Percentiles rank a stretch among this genome's conserved stretches.
Evolutionary conservation across 257 asterid genomes (phyloP).

Genomic region (Leonotis leonurus): DNA sequence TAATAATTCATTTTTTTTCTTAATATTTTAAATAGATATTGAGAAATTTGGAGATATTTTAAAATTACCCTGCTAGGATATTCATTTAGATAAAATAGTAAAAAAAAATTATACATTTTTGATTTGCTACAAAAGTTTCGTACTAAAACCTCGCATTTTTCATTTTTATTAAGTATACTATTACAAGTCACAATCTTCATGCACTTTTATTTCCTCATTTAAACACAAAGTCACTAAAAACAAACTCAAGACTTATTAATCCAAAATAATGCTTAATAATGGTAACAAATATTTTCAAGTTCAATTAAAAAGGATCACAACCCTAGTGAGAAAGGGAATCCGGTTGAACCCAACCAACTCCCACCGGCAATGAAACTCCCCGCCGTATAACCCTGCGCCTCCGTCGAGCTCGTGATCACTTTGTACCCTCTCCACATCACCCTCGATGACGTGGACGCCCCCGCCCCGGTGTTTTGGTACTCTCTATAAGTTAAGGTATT

Average conservation of each 20-base stretch:
- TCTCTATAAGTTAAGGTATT: slow-evolving; percentile 45
- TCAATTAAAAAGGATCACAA: slow-evolving; percentile 10
- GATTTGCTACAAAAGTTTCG: no score
- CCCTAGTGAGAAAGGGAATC: slow-evolving; percentile 51
- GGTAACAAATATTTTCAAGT: not conserved
- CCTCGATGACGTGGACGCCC: slow-evolving; percentile 47
- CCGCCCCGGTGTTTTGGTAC: slow-evolving; percentile 52
- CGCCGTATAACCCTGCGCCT: slow-evolving; percentile 46
- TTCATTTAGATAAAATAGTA: no score
- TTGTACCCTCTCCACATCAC: slow-evolving; percentile 48
- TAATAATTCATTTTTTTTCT: no score
- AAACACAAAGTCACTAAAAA: not conserved
- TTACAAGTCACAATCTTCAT: not conserved
- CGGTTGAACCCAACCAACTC: slow-evolving; percentile 50
- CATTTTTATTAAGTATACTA: not conserved
- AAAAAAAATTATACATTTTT: no score
- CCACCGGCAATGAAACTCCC: slow-evolving; percentile 54
- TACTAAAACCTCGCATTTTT: not conserved
- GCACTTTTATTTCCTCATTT: not conserved
- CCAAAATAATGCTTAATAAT: not conserved
- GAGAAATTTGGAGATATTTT: not conserved
- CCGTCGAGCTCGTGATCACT: slow-evolving; percentile 55
- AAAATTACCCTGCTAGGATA: not conserved
- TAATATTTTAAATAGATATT: not conserved
- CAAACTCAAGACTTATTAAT: not conserved